Conservation (phyloP, 192 early-diverging fungal genomes). For the Spizellomyces punctatus region DNA sequence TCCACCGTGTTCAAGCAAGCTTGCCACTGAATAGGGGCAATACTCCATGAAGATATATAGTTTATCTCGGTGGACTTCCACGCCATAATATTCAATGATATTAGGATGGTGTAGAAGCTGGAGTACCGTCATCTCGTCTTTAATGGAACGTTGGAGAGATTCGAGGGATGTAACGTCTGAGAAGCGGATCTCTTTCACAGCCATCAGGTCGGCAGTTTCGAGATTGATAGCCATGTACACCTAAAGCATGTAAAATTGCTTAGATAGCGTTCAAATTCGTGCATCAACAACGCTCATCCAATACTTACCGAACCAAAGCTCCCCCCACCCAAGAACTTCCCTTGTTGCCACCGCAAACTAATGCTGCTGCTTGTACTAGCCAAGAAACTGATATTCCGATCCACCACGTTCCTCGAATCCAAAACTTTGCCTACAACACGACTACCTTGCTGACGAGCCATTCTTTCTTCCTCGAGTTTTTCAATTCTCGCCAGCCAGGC, state of each 20-base stretch:
- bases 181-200: slow-evolving; percentile 91
- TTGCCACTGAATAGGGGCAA: slow-evolving; percentile 73
- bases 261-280: neutral
- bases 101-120: slow-evolving; percentile 86
- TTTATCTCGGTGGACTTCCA: slow-evolving; percentile 87
- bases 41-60: slow-evolving; percentile 83
- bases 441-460: slow-evolving; percentile 48
- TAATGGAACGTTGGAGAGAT: slow-evolving; percentile 69
- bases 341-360: slow-evolving; percentile 87
- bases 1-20: slow-evolving; percentile 74
- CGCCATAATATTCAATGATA: slow-evolving; percentile 87
- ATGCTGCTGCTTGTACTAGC: slow-evolving; percentile 77
- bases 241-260: slow-evolving; percentile 10
- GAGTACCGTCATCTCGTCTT: slow-evolving; percentile 92
- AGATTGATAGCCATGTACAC: slow-evolving; percentile 82
- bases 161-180: slow-evolving; percentile 66
- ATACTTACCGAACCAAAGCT: slow-evolving; percentile 73
- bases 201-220: slow-evolving; percentile 83
- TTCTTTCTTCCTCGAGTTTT: slow-evolving; percentile 58
- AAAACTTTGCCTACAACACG: slow-evolving; percentile 77
- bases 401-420: slow-evolving; percentile 73
- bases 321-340: slow-evolving; percentile 81
- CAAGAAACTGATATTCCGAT: slow-evolving; percentile 75
- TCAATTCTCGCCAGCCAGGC: slow-evolving; percentile 51
- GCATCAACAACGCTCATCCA: neutral